Percentiles rank a stretch among this genome's conserved stretches.
Evolutionary conservation across 768 basidiomycete genomes (phyloP).

Genomic region (Coprinopsis strossmayeri): DNA sequence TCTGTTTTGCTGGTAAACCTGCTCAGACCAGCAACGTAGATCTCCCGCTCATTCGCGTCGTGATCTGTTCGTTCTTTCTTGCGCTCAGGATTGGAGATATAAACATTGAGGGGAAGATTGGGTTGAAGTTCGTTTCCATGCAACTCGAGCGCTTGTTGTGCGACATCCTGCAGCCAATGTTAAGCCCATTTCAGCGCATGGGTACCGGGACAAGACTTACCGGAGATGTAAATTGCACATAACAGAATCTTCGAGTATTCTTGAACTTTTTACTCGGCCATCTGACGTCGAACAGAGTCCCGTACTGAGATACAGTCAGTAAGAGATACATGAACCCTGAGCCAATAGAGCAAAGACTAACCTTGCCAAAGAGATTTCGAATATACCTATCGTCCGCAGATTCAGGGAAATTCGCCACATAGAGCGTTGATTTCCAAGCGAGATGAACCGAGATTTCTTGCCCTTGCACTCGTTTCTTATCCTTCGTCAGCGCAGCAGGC

Average conservation of each 20-base stretch:
- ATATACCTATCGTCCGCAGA: conserved; percentile 71
- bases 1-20: conserved; percentile 74
- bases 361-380: conserved; percentile 72
- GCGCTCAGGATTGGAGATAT: conserved; percentile 84
- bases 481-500: conserved; percentile 85
- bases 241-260: conserved; percentile 85
- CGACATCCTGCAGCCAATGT: conserved; percentile 40
- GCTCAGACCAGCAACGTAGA: conserved; percentile 85
- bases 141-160: conserved; percentile 72
- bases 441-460: conserved; percentile 81
- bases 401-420: conserved; percentile 94
- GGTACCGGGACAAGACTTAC: conserved; percentile 36
- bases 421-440: conserved; percentile 91
- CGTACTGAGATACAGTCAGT: too few species aligned
- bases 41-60: conserved; percentile 73
- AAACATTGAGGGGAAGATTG: conserved; percentile 64
- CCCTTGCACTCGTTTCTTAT: conserved; percentile 80
- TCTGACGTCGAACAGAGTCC: conserved; percentile 86
- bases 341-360: conserved; percentile 25
- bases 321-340: too few species aligned
- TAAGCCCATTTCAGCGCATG: conserved; percentile 3
- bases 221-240: conserved; percentile 84
- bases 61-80: conserved; percentile 89
- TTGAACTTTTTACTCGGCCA: conserved; percentile 99
- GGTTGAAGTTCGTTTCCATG: conserved; percentile 72